Evolutionary conservation across 352 stramenopile species (phyloP).

Genomic region (Phytophthora sp.): DNA sequence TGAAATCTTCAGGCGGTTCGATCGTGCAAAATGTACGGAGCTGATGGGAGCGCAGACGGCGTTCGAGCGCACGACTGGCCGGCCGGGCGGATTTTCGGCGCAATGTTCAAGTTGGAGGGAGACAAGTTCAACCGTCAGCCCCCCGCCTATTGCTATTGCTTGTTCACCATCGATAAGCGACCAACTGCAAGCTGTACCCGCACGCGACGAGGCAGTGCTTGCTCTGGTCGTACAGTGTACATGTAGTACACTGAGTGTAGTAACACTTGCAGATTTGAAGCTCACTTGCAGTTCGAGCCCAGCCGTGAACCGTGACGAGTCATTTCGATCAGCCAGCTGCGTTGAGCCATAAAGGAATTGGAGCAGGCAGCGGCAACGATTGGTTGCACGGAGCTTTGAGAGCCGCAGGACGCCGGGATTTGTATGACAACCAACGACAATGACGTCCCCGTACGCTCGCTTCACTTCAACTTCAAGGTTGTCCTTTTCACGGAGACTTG

Average conservation of each 20-base stretch:
- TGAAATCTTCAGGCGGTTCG: conserved; percentile 30
- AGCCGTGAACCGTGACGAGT: conserved; percentile 21
- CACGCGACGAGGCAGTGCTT: conserved; percentile 37
- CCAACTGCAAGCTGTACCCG: conserved; percentile 27
- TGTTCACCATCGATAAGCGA: conserved; percentile 25
- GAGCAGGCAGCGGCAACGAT: conserved; percentile 3
- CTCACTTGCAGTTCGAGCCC: conserved; percentile 20
- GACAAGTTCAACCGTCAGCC: conserved; percentile 30
- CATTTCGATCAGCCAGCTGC: conserved; percentile 35
- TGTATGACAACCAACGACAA: conserved; percentile 20
- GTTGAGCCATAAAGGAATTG: conserved; percentile 24
- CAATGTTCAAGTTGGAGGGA: conserved; percentile 24
- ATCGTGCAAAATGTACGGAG: conserved; percentile 26
- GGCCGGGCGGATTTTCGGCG: conserved; percentile 11
- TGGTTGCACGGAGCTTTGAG: conserved; percentile 18
- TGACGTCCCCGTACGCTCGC: too few species aligned
- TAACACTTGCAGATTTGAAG: conserved; percentile 24
- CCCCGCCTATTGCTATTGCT: conserved; percentile 39
- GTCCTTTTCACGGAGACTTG: conserved; percentile 13
- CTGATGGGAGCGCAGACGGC: conserved; percentile 9
- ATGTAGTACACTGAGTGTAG: too few species aligned
- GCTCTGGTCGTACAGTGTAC: conserved; percentile 27
- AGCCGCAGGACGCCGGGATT: conserved; percentile 13
- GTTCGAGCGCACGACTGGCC: conserved; percentile 24
- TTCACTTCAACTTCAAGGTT: conserved; percentile 34